A percentile compares a stretch with the other conserved stretches of the same genome.
These are phyloP conservation scores for Trichoderma guizhouense DNA, from an alignment of 2,329 filamentous ascomycete genomes.

Conservation along the genomic window DNA sequence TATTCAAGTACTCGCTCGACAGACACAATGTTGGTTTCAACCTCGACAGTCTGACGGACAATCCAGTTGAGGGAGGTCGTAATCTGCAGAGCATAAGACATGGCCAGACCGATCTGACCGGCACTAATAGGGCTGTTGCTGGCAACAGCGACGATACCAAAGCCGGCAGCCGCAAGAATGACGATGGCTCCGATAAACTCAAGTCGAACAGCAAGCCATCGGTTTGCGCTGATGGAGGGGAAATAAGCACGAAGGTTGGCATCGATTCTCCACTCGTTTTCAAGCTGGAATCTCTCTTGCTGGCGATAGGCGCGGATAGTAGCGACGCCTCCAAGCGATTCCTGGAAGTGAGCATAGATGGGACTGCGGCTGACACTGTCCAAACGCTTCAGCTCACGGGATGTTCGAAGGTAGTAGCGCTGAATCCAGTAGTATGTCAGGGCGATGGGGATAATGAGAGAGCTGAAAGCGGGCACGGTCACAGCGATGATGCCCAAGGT, in stretches of 20 bases:
- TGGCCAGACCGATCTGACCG: slow-evolving; percentile 83
- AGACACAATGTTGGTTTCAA: slow-evolving; percentile 99
- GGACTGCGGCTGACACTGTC: slow-evolving; percentile 95
- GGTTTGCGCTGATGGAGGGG: slow-evolving; percentile 88
- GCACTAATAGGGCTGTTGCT: slow-evolving; percentile 60
- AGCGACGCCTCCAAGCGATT: slow-evolving; percentile 87
- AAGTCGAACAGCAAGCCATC: slow-evolving; percentile 91
- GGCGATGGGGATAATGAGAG: slow-evolving; percentile 76
- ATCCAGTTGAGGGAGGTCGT: slow-evolving; percentile 99
- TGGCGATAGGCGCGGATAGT: slow-evolving; percentile 95
- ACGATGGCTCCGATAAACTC: slow-evolving; percentile 95
- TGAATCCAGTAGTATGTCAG: slow-evolving; percentile 89
- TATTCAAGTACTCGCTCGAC: slow-evolving; percentile 98
- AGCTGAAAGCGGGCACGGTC: slow-evolving; percentile 74
- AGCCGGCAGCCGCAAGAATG: slow-evolving; percentile 80
- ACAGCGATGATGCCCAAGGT: slow-evolving; percentile 83
- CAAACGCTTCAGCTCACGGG: slow-evolving; percentile 90
- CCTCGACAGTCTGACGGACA: slow-evolving; percentile 94
- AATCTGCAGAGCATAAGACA: slow-evolving; percentile 97
- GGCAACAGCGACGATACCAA: slow-evolving; percentile 77
- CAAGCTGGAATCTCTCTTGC: slow-evolving; percentile 78
- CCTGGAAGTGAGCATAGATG: slow-evolving; percentile 97
- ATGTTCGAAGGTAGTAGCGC: slow-evolving; percentile 93
- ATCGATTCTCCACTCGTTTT: slow-evolving; percentile 98
- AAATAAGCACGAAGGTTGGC: slow-evolving; percentile 92